A percentile compares a stretch with the other conserved stretches of the same genome.
These are phyloP conservation scores for Diaporthe humulicola DNA, from an alignment of 2,329 filamentous ascomycete genomes.

Conservation along the genomic window DNA sequence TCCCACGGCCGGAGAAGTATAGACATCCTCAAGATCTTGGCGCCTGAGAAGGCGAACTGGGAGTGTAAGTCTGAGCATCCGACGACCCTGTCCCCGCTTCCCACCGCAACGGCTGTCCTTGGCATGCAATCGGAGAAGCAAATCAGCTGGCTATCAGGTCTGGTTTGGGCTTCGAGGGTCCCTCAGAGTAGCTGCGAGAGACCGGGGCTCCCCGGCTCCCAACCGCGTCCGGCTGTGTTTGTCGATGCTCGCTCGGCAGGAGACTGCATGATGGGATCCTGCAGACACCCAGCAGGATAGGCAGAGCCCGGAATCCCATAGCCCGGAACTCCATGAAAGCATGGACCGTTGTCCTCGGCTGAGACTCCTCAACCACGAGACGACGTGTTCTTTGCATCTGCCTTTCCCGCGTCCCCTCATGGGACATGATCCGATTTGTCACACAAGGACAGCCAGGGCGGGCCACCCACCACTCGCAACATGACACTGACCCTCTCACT, in stretches of 20 bases:
- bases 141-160: background rate
- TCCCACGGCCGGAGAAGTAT: slow-evolving; percentile 93
- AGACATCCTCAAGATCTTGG: slow-evolving; percentile 83
- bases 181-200: background rate
- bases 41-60: slow-evolving; percentile 90
- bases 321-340: background rate
- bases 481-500: slow-evolving; percentile 35
- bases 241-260: background rate
- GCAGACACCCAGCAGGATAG: background rate
- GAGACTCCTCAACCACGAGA: slow-evolving; percentile 1
- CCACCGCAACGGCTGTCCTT: slow-evolving; percentile 24
- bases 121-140: slow-evolving; percentile 19
- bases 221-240: background rate
- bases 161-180: background rate
- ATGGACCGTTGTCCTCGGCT: background rate
- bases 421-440: slow-evolving; percentile 3
- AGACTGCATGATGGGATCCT: background rate
- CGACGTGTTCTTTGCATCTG: slow-evolving; percentile 13
- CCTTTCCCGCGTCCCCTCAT: background rate
- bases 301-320: background rate
- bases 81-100: background rate
- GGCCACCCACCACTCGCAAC: background rate
- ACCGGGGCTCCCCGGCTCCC: background rate
- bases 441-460: background rate
- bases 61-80: slow-evolving; percentile 76